These are phyloP conservation scores for Cymbopogon citratus DNA, from an alignment of 176 grass and related monocot genomes.

Conservation along the genomic window DNA sequence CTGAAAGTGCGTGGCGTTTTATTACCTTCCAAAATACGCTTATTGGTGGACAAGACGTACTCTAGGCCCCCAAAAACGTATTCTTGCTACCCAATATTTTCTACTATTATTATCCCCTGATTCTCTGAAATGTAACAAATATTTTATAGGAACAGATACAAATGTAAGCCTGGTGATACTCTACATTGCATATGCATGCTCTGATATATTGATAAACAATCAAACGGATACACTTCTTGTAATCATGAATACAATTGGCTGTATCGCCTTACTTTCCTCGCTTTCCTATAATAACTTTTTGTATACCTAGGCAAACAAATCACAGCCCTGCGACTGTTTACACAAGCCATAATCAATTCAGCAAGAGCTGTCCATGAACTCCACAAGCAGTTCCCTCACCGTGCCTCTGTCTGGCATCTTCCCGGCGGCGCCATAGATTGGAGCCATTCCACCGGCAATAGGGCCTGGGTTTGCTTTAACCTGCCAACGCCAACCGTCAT, in stretches of 20 bases:
- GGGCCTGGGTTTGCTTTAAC: constrained; percentile 90
- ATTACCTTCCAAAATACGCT: not conserved
- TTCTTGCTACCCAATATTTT: not conserved
- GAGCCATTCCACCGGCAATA: constrained; percentile 69
- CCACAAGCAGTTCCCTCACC: constrained; percentile 78
- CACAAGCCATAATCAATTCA: constrained; percentile 18
- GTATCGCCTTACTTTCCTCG: not conserved
- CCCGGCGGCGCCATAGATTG: constrained; percentile 83
- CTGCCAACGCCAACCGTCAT: constrained; percentile 15
- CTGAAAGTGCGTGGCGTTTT: not conserved
- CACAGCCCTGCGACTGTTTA: not conserved
- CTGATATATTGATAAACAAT: constrained; percentile 15
- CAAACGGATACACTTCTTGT: not conserved
- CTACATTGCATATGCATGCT: not conserved
- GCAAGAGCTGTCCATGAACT: constrained; percentile 94
- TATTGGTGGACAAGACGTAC: not conserved
- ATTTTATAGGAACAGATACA: constrained; percentile 16
- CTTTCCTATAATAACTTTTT: not conserved
- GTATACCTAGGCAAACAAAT: not conserved
- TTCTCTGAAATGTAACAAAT: not conserved
- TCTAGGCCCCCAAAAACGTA: not conserved
- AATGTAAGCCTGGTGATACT: not conserved
- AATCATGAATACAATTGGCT: not conserved
- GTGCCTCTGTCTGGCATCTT: constrained; percentile 99
- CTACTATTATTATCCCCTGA: not conserved